These are phyloP conservation scores for Chlorella vulgaris DNA, from an alignment of 139 green algal genomes.

Conservation along the genomic window DNA sequence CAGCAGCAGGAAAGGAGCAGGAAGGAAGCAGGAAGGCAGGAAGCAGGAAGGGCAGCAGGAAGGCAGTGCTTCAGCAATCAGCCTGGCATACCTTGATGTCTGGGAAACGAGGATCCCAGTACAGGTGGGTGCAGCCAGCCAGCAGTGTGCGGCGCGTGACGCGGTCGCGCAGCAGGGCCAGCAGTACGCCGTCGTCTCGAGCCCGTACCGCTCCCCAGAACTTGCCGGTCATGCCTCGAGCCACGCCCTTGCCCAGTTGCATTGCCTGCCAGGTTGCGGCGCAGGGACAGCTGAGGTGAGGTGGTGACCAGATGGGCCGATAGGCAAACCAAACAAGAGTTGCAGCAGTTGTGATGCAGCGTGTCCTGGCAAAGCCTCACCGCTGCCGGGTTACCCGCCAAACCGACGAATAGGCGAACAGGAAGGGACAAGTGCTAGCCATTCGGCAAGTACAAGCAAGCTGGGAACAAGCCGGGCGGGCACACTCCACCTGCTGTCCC, in stretches of 20 bases:
- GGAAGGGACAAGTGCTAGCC: too few relatives aligned
- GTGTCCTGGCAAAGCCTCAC: too few relatives aligned
- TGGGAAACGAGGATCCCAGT: constrained; percentile 55
- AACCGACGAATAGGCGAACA: too few relatives aligned
- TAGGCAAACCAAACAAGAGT: too few relatives aligned
- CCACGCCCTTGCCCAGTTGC: background rate
- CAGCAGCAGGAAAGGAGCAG: too few relatives aligned
- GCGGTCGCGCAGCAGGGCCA: constrained; percentile 51
- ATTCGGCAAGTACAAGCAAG: too few relatives aligned
- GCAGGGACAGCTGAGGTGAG: background rate
- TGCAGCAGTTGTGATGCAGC: too few relatives aligned
- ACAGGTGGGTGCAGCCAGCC: constrained; percentile 60
- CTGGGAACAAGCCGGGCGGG: background rate
- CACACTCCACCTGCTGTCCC: background rate
- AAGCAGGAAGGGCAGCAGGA: too few relatives aligned
- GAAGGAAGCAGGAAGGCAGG: too few relatives aligned
- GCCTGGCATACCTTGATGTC: constrained; percentile 62
- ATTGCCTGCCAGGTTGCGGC: background rate
- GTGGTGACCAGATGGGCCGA: background rate
- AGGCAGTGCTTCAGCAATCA: too few relatives aligned
- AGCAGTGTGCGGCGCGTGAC: constrained; percentile 33
- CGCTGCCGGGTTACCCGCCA: too few relatives aligned
- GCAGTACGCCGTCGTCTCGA: constrained; percentile 38
- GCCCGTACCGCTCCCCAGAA: constrained; percentile 4
- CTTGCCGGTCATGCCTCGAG: background rate